phyloP scores from a whole-genome alignment of 2,329 filamentous ascomycete genomes.

The Paraconiothyrium sp. region DNA sequence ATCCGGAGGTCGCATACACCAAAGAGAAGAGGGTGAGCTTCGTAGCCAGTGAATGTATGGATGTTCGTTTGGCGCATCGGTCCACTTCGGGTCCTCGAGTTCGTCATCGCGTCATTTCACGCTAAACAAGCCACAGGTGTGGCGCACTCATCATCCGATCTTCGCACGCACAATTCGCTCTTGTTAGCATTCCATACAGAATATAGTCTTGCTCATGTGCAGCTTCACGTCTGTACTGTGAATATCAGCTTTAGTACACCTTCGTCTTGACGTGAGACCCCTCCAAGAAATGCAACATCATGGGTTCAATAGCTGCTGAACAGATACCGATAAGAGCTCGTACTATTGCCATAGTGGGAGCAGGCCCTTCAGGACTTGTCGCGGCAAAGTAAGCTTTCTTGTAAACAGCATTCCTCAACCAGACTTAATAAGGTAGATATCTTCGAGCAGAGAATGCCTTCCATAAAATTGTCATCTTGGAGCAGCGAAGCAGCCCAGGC shows the following conservation, averaged over 20 bases:
- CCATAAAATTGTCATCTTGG: slow-evolving; percentile 77
- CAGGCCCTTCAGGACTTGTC: slow-evolving; percentile 80
- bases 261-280: background rate
- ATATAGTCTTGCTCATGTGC: background rate
- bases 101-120: background rate
- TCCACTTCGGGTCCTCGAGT: too few species aligned
- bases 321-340: slow-evolving; percentile 55
- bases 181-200: background rate
- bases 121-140: slow-evolving; percentile 10
- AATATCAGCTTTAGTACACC: too few species aligned
- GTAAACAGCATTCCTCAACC: background rate
- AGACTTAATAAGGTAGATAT: slow-evolving; percentile 60
- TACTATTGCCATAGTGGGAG: slow-evolving; percentile 80
- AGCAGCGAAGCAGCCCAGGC: slow-evolving; percentile 79
- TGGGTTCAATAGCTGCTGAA: slow-evolving; percentile 20
- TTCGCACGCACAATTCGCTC: background rate
- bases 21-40: background rate
- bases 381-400: slow-evolving; percentile 69
- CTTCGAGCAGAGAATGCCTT: slow-evolving; percentile 77
- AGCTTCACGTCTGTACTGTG: too few species aligned
- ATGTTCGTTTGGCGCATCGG: background rate
- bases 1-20: background rate
- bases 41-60: background rate
- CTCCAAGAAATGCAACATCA: background rate
- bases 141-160: slow-evolving; percentile 2